phyloP scores from a whole-genome alignment of 768 basidiomycete genomes.

The Leccinellum luteum region DNA sequence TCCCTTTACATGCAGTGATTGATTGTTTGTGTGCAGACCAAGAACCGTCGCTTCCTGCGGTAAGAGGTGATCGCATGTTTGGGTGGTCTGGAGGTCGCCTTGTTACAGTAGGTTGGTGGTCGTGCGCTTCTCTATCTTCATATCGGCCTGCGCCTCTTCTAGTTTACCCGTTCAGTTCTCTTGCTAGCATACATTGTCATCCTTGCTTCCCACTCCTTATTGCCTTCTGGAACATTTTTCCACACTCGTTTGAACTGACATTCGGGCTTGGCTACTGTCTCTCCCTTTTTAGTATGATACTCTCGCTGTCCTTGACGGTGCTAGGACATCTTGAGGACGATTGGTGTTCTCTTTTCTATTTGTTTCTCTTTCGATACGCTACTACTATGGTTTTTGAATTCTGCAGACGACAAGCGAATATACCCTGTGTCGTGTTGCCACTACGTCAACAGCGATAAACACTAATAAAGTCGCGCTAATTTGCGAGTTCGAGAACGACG shows the following conservation, averaged over 20 bases:
- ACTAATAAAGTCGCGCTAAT: conserved; percentile 18
- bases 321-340: conserved; percentile 23
- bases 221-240: conserved; percentile 43
- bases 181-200: conserved; percentile 44
- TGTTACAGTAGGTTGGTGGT: conserved; percentile 31
- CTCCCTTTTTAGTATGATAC: conserved; percentile 48
- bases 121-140: conserved; percentile 24
- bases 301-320: conserved; percentile 38
- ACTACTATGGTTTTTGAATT: conserved; percentile 15
- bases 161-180: conserved; percentile 35
- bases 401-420: conserved; percentile 24
- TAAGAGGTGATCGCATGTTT: conserved; percentile 15
- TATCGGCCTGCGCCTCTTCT: conserved; percentile 34
- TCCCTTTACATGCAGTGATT: conserved; percentile 4
- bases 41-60: conserved; percentile 37
- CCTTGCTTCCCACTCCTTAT: conserved; percentile 32
- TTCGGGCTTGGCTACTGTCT: conserved; percentile 45
- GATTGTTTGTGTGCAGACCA: conserved; percentile 26
- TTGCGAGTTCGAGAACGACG: conserved; percentile 8
- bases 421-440: conserved; percentile 35
- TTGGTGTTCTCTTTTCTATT: conserved; percentile 9
- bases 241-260: conserved; percentile 61
- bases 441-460: conserved; percentile 32
- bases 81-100: conserved; percentile 22
- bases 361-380: conserved; percentile 9